phyloP scores from a whole-genome alignment of 805 yeast species.

The Ogataea wickerhamii region DNA sequence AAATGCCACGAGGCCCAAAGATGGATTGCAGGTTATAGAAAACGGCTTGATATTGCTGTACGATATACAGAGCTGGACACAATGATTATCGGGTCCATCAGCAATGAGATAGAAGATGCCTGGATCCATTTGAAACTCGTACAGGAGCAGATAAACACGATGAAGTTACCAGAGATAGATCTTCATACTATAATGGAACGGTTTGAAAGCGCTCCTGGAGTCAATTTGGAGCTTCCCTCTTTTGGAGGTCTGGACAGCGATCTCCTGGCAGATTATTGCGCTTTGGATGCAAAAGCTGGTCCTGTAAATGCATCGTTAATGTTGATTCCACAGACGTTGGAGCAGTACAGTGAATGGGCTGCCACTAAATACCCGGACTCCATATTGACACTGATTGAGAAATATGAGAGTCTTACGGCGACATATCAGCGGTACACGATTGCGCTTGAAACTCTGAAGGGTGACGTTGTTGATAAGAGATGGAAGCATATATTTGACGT shows the following conservation, averaged over 20 bases:
- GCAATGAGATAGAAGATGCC: conserved; percentile 37
- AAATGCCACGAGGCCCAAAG: conserved; percentile 26
- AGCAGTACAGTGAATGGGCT: conserved; percentile 36
- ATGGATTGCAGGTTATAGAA: conserved; percentile 27
- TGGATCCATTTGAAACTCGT: conserved; percentile 34
- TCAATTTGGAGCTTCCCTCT: conserved; percentile 35
- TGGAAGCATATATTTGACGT: conserved; percentile 54
- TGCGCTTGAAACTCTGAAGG: conserved; percentile 41
- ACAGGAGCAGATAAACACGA: conserved; percentile 37
- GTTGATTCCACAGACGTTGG: conserved; percentile 49
- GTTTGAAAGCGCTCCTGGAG: conserved; percentile 7
- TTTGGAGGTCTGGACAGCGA: conserved; percentile 37
- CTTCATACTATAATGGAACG: conserved; percentile 10
- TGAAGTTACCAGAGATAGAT: conserved; percentile 25
- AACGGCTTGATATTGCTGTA: conserved; percentile 36
- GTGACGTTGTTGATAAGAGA: conserved; percentile 46
- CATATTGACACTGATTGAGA: conserved; percentile 31
- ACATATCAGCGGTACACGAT: conserved; percentile 40
- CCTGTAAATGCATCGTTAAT: conserved; percentile 53
- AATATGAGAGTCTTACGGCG: conserved; percentile 37
- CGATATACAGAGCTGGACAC: conserved; percentile 43
- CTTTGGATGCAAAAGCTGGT: conserved; percentile 38
- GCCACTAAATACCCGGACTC: conserved; percentile 30
- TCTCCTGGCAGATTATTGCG: conserved; percentile 40
- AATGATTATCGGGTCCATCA: conserved; percentile 40